Evolutionary conservation across 805 yeast genomes (phyloP).

Genomic region (Metschnikowia colocasiae): DNA sequence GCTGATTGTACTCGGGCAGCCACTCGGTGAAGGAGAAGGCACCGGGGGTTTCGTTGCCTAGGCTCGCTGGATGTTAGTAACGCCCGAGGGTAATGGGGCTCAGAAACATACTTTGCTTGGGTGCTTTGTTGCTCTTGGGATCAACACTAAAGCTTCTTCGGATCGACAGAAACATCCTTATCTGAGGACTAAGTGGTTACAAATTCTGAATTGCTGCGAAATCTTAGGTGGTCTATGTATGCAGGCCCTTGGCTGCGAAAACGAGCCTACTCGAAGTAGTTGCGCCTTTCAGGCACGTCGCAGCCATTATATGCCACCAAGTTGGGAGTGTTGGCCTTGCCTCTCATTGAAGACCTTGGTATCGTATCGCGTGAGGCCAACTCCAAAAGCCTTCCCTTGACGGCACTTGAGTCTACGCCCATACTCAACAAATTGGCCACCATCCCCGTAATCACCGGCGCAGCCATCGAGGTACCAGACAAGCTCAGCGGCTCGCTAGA

Average conservation of each 20-base stretch:
- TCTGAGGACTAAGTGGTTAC: not conserved
- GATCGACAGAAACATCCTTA: conserved; percentile 4
- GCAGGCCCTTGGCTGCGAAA: conserved; percentile 6
- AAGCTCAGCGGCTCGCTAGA: conserved; percentile 12
- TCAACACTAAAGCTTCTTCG: conserved; percentile 1
- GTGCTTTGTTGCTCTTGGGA: not conserved
- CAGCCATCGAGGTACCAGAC: conserved; percentile 19
- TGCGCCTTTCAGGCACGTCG: conserved; percentile 10
- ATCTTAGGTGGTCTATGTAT: not conserved
- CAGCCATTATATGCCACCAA: conserved; percentile 19
- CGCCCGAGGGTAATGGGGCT: not conserved
- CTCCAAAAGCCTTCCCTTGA: conserved; percentile 11
- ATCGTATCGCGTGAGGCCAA: conserved; percentile 12
- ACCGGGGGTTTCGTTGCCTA: conserved; percentile 3
- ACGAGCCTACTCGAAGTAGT: not conserved
- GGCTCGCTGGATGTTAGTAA: not conserved
- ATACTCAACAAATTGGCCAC: conserved; percentile 17
- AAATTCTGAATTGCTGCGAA: conserved; percentile 4
- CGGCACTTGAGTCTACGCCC: conserved; percentile 13
- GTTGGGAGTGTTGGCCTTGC: conserved; percentile 15
- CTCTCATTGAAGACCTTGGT: conserved; percentile 6
- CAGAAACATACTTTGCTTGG: not conserved
- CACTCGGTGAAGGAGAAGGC: conserved; percentile 5
- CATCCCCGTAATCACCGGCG: conserved; percentile 17
- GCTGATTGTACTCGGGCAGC: conserved; percentile 4